These are phyloP conservation scores for Coleophoma eucalyptorum DNA, from an alignment of 2,329 filamentous ascomycete species.

Conservation along the genomic window DNA sequence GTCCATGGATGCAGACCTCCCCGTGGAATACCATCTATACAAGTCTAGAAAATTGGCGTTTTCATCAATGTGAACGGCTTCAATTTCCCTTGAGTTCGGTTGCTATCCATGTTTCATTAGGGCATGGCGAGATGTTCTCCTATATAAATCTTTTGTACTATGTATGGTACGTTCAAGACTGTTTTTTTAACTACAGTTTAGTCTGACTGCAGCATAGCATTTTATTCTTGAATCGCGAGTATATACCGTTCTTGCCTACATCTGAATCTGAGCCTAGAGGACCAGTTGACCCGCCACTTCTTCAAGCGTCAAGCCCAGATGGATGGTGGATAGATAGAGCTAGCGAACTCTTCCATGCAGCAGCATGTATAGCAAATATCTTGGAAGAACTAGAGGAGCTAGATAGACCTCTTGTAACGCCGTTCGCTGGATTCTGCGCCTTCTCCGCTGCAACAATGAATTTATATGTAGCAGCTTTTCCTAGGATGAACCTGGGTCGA, in stretches of 20 bases:
- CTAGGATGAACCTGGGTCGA: slow-evolving; percentile 31
- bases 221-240: slow-evolving; percentile 39
- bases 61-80: slow-evolving; percentile 33
- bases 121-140: slow-evolving; percentile 36
- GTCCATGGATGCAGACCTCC: slow-evolving; percentile 33
- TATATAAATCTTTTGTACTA: slow-evolving; percentile 41
- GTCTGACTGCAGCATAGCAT: slow-evolving; percentile 22
- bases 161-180: slow-evolving; percentile 27
- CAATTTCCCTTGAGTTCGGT: slow-evolving; percentile 18
- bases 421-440: slow-evolving; percentile 41
- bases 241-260: slow-evolving; percentile 38
- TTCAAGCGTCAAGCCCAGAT: slow-evolving; percentile 32
- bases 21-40: slow-evolving; percentile 30
- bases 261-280: slow-evolving; percentile 30
- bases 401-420: slow-evolving; percentile 32
- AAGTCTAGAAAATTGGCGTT: slow-evolving; percentile 31
- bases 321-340: slow-evolving; percentile 37
- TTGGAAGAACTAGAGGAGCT: slow-evolving; percentile 34
- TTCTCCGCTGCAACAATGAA: slow-evolving; percentile 41
- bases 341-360: slow-evolving; percentile 30
- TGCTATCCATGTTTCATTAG: slow-evolving; percentile 33
- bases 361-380: slow-evolving; percentile 30
- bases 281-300: slow-evolving; percentile 34
- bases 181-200: not conserved
- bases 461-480: slow-evolving; percentile 35